These are phyloP conservation scores for Paxillus involutus DNA, from an alignment of 768 basidiomycete genomes.

Conservation along the genomic window DNA sequence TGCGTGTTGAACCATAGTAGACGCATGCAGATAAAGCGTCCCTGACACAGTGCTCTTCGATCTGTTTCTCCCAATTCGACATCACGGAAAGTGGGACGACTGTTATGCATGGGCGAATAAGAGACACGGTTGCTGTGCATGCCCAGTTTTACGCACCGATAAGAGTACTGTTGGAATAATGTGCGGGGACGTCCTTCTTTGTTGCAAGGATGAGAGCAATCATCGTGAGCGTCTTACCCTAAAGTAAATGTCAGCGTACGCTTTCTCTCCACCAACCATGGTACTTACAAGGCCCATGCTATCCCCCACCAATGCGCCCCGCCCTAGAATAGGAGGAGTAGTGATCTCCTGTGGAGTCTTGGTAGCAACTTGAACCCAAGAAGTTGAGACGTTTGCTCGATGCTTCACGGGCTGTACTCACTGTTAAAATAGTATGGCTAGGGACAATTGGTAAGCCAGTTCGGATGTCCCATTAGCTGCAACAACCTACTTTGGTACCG, in stretches of 20 bases:
- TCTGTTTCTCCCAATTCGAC: constrained; percentile 88
- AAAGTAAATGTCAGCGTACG: constrained; percentile 5
- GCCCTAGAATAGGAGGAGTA: constrained; percentile 59
- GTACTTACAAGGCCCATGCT: constrained; percentile 72
- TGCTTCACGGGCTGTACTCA: constrained; percentile 30
- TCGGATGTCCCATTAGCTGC: background rate
- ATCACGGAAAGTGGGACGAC: constrained; percentile 83
- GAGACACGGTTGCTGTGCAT: background rate
- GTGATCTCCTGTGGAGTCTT: constrained; percentile 67
- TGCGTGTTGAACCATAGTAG: constrained; percentile 74
- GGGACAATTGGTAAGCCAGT: background rate
- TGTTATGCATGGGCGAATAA: constrained; percentile 27
- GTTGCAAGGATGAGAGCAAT: constrained; percentile 80
- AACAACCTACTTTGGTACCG: constrained; percentile 47
- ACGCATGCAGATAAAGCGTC: constrained; percentile 54
- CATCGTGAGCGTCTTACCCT: constrained; percentile 93
- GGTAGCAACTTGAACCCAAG: constrained; percentile 60
- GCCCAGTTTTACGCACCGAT: constrained; percentile 52
- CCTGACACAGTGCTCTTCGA: constrained; percentile 65
- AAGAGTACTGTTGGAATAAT: constrained; percentile 68
- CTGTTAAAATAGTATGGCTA: constrained; percentile 71
- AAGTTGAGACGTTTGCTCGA: background rate
- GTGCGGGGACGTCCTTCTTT: constrained; percentile 55
- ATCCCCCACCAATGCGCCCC: constrained; percentile 88
- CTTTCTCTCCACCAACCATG: background rate